phyloP scores from a whole-genome alignment of 192 early-diverging fungal genomes.

The Chytriomyces sp. region DNA sequence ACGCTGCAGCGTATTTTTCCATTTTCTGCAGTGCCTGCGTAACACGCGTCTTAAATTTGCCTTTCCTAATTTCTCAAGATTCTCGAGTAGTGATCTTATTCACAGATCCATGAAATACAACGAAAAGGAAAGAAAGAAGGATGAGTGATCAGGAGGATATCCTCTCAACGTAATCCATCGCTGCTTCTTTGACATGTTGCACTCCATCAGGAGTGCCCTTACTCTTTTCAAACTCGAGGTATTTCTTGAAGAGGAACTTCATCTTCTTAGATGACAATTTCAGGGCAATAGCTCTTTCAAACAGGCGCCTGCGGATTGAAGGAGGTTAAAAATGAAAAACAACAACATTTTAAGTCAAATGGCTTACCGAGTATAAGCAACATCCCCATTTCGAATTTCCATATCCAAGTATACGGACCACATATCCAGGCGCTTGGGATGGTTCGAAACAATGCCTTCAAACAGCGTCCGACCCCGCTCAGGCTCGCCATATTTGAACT shows the following conservation, averaged over 20 bases:
- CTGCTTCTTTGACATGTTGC: conserved; percentile 85
- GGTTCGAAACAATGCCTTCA: conserved; percentile 90
- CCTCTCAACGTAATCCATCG: conserved; percentile 81
- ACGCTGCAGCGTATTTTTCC: neutral
- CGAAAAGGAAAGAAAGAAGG: too few relatives aligned
- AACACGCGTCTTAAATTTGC: too few relatives aligned
- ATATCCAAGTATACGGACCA: conserved; percentile 98
- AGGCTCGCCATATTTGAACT: conserved; percentile 95
- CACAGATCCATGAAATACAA: too few relatives aligned
- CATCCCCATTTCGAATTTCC: conserved; percentile 81
- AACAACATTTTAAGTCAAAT: conserved; percentile 11
- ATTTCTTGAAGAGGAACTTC: conserved; percentile 99
- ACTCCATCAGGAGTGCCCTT: conserved; percentile 76
- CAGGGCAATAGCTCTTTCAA: conserved; percentile 86
- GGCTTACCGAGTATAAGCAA: conserved; percentile 69
- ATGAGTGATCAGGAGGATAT: conserved; percentile 13
- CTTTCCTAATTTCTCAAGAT: too few relatives aligned
- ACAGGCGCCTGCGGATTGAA: conserved; percentile 62
- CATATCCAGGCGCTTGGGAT: conserved; percentile 92
- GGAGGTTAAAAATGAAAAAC: neutral
- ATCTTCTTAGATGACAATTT: conserved; percentile 96
- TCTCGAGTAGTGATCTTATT: too few relatives aligned
- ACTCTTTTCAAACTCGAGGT: conserved; percentile 92
- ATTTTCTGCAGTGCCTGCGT: too few relatives aligned
- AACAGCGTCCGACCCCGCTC: conserved; percentile 98